Percentiles rank a stretch among this genome's conserved stretches.
phyloP scores from a whole-genome alignment of 164 flowering plant genomes.

The Magnolia officinalis region DNA sequence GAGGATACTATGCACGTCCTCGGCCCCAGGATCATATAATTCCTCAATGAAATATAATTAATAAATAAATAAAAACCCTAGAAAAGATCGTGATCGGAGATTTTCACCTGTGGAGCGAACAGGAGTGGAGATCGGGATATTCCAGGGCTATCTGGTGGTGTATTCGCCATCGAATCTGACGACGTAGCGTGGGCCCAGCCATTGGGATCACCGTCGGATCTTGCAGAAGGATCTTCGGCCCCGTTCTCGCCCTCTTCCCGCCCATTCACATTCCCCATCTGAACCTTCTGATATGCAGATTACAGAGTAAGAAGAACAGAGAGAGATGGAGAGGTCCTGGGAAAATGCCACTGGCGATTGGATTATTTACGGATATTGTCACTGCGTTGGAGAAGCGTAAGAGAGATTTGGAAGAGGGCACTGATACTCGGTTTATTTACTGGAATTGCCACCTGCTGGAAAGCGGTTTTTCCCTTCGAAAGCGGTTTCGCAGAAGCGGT shows the following conservation, averaged over 20 bases:
- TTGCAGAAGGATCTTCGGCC: slow-evolving; percentile 22
- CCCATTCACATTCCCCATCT: slow-evolving; percentile 75
- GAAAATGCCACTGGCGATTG: not conserved
- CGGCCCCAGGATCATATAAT: too few species aligned
- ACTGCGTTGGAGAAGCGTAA: not conserved
- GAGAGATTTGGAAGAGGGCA: not conserved
- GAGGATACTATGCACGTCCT: too few species aligned
- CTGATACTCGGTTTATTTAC: not conserved
- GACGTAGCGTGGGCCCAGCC: slow-evolving; percentile 28
- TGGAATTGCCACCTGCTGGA: not conserved
- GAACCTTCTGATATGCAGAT: not conserved
- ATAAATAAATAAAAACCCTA: not conserved
- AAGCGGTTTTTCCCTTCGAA: not conserved
- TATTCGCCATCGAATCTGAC: slow-evolving; percentile 44
- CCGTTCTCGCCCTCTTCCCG: slow-evolving; percentile 48
- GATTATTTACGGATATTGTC: not conserved
- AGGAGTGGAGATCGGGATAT: slow-evolving; percentile 57
- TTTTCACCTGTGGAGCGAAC: slow-evolving; percentile 67
- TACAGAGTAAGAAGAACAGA: not conserved
- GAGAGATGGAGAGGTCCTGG: not conserved
- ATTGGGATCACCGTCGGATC: slow-evolving; percentile 23
- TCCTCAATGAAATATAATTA: too few species aligned
- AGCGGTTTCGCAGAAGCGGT: not conserved
- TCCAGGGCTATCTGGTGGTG: slow-evolving; percentile 55
- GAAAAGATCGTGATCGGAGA: not conserved